These are phyloP conservation scores for Skeletonema tropicum DNA, from an alignment of 108 stramenopile genomes.

Conservation along the genomic window DNA sequence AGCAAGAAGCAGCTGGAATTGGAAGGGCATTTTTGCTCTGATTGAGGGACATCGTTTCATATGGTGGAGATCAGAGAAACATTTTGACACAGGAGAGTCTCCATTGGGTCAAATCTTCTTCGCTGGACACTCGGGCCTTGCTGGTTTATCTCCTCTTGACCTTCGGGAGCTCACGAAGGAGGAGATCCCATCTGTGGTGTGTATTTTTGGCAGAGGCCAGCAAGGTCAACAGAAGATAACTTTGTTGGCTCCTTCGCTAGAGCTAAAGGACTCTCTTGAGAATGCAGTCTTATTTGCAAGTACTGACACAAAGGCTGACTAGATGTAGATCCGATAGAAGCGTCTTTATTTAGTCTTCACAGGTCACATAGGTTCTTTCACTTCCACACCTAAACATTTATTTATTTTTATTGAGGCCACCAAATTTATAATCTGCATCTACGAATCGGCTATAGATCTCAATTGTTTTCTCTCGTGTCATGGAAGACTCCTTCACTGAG, in stretches of 20 bases:
- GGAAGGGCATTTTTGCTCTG: conserved; percentile 69
- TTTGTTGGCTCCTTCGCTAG: conserved; percentile 38
- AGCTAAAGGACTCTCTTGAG: conserved; percentile 57
- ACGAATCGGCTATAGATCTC: conserved; percentile 44
- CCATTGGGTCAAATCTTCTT: conserved; percentile 70
- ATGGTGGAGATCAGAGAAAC: conserved; percentile 76
- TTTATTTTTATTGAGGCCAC: conserved; percentile 44
- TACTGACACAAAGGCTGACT: conserved; percentile 51
- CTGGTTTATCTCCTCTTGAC: conserved; percentile 79
- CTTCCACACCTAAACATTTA: too few species aligned
- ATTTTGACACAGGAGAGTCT: conserved; percentile 83
- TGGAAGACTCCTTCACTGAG: conserved; percentile 47
- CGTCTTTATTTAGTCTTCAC: too few species aligned
- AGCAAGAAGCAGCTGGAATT: conserved; percentile 46
- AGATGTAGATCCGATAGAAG: background rate
- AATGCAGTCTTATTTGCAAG: conserved; percentile 52
- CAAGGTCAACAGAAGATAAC: conserved; percentile 63
- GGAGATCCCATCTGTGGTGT: conserved; percentile 49
- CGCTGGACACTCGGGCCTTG: conserved; percentile 83
- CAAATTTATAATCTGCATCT: conserved; percentile 44
- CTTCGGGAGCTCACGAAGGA: conserved; percentile 54
- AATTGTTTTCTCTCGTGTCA: conserved; percentile 44
- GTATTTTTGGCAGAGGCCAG: conserved; percentile 41
- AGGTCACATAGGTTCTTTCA: background rate
- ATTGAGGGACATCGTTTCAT: conserved; percentile 84